phyloP scores from a whole-genome alignment of 306 rosid species.

The Biancaea sappan region DNA sequence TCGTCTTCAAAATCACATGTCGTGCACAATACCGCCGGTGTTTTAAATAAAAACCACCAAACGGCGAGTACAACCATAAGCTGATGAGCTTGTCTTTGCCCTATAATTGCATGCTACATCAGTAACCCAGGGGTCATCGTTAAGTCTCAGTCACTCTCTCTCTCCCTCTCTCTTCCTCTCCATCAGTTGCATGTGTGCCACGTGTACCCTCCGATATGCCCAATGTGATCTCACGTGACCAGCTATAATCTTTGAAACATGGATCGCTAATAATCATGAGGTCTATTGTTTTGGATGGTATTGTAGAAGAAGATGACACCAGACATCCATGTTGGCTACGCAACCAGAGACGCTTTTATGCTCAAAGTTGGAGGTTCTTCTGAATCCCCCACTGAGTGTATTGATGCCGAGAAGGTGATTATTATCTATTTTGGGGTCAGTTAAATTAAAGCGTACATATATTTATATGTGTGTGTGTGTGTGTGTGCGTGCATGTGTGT shows the following conservation, averaged over 20 bases:
- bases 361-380: background rate
- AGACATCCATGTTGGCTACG: slow-evolving; percentile 11
- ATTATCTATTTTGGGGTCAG: slow-evolving; percentile 7
- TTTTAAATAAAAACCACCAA: background rate
- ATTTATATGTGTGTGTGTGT: too few relatives aligned
- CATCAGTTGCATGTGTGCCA: slow-evolving; percentile 50
- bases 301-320: background rate
- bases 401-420: background rate
- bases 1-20: background rate
- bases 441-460: too few relatives aligned
- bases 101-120: background rate
- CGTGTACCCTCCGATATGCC: slow-evolving; percentile 24
- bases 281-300: background rate
- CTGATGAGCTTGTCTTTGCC: background rate
- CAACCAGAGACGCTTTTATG: slow-evolving; percentile 5
- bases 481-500: too few relatives aligned
- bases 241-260: slow-evolving; percentile 16
- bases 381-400: background rate
- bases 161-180: background rate
- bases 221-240: slow-evolving; percentile 35
- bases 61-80: slow-evolving; percentile 3
- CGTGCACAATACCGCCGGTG: background rate
- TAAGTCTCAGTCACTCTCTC: background rate
- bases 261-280: background rate
- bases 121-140: background rate